These are phyloP conservation scores for Starmerella cellae DNA, from an alignment of 805 yeast genomes.

Conservation along the genomic window DNA sequence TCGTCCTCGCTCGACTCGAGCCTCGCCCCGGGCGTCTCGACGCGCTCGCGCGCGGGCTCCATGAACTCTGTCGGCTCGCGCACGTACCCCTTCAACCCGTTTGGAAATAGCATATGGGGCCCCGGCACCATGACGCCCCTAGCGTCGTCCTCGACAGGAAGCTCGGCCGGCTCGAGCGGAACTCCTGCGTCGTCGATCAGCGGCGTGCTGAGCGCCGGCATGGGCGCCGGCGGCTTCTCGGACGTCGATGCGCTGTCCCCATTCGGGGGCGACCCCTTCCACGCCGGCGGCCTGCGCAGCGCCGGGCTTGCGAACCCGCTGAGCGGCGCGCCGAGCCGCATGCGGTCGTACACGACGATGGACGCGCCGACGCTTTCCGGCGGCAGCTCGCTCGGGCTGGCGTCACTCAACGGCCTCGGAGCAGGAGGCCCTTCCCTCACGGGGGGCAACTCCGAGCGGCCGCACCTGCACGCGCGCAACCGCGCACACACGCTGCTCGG, in stretches of 20 bases:
- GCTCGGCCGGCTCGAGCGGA: slow-evolving; percentile 1
- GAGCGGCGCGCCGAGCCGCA: too few relatives aligned
- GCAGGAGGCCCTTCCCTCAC: not conserved
- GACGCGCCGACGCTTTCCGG: not conserved
- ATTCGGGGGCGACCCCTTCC: not conserved
- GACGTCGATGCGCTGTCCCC: slow-evolving; percentile 1
- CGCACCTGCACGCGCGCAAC: not conserved
- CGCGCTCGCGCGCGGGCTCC: slow-evolving; percentile 15
- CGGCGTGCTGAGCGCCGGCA: not conserved
- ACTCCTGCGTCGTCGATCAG: too few relatives aligned
- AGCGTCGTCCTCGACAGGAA: not conserved
- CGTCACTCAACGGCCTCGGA: not conserved
- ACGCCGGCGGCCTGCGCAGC: not conserved
- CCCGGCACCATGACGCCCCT: not conserved
- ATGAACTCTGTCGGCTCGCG: slow-evolving; percentile 3
- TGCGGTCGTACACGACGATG: slow-evolving; percentile 1
- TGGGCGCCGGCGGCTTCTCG: too few relatives aligned
- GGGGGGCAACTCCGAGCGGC: not conserved
- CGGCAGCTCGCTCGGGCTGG: not conserved
- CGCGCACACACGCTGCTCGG: not conserved
- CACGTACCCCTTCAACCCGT: slow-evolving; percentile 16
- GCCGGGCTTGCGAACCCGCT: not conserved
- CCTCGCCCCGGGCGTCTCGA: not conserved
- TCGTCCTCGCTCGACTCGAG: too few relatives aligned
- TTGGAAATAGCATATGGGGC: slow-evolving; percentile 17